phyloP scores from a whole-genome alignment of 1,284 basidiomycete genomes.

The Heterobasidion occidentale region DNA sequence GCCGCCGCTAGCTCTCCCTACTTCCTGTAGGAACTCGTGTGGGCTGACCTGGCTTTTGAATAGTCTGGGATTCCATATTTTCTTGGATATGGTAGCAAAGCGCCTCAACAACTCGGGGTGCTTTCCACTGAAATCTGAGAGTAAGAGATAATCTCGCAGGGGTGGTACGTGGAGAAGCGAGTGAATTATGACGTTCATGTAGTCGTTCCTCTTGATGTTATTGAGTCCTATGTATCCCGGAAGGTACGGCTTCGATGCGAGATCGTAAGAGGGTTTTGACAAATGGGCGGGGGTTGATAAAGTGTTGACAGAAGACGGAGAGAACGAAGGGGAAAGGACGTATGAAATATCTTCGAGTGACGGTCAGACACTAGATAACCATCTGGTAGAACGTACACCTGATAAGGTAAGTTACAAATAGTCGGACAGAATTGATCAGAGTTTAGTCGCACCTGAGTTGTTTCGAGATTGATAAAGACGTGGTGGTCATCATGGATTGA shows the following conservation, averaged over 20 bases:
- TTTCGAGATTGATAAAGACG: constrained; percentile 94
- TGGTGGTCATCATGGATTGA: constrained; percentile 97
- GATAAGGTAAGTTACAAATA: constrained; percentile 10
- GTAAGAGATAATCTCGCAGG: constrained; percentile 81
- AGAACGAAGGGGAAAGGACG: constrained; percentile 85
- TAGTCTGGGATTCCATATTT: constrained; percentile 91
- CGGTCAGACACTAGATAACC: constrained; percentile 92
- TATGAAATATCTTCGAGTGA: constrained; percentile 92
- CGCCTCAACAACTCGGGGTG: constrained; percentile 84
- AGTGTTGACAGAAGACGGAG: constrained; percentile 37
- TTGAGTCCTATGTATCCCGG: constrained; percentile 96
- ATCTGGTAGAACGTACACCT: constrained; percentile 98
- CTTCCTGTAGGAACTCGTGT: constrained; percentile 97
- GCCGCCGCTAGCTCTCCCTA: constrained; percentile 78
- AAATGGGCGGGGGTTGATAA: constrained; percentile 56
- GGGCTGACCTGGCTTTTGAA: constrained; percentile 99
- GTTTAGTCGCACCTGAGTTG: constrained; percentile 65
- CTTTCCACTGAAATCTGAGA: constrained; percentile 65
- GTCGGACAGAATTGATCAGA: constrained; percentile 1
- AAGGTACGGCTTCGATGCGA: constrained; percentile 74
- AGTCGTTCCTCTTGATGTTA: constrained; percentile 95
- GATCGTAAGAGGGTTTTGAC: constrained; percentile 76
- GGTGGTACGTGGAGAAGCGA: constrained; percentile 88
- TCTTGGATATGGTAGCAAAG: constrained; percentile 80
- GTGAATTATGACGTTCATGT: constrained; percentile 96